Evolutionary conservation across 306 rosid species (phyloP).

Genomic region (Castanospermum australe): DNA sequence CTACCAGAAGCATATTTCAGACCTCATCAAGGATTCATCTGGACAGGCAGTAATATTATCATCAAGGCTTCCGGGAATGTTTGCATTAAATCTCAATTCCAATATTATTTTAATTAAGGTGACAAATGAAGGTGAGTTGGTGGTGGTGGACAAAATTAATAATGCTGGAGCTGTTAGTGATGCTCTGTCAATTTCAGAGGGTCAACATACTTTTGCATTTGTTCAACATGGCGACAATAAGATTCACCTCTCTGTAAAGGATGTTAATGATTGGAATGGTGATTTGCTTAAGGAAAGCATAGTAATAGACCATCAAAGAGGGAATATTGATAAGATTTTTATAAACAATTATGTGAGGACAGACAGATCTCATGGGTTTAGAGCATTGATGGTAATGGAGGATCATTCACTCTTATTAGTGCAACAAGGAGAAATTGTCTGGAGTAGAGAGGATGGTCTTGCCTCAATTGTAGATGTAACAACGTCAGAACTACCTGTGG

Average conservation of each 20-base stretch:
- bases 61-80: conserved; percentile 67
- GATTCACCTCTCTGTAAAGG: conserved; percentile 67
- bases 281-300: conserved; percentile 75
- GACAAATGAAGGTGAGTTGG: conserved; percentile 67
- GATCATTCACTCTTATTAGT: conserved; percentile 88
- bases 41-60: conserved; percentile 63
- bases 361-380: conserved; percentile 86
- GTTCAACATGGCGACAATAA: conserved; percentile 63
- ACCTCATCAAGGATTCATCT: conserved; percentile 50
- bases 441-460: conserved; percentile 98
- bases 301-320: conserved; percentile 70
- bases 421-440: conserved; percentile 95
- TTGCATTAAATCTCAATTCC: conserved; percentile 59
- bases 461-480: conserved; percentile 87
- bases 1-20: conserved; percentile 53
- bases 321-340: conserved; percentile 69
- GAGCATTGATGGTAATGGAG: conserved; percentile 93
- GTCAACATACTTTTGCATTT: conserved; percentile 70
- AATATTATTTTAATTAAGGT: conserved; percentile 49
- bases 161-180: conserved; percentile 65
- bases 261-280: conserved; percentile 55
- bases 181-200: conserved; percentile 71
- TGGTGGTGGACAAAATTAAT: conserved; percentile 61
- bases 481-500: conserved; percentile 88
- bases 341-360: conserved; percentile 83